A percentile compares a stretch with the other conserved stretches of the same genome.
Evolutionary conservation across 345 rosid species (phyloP).

Genomic region (Tarenaya hassleriana): DNA sequence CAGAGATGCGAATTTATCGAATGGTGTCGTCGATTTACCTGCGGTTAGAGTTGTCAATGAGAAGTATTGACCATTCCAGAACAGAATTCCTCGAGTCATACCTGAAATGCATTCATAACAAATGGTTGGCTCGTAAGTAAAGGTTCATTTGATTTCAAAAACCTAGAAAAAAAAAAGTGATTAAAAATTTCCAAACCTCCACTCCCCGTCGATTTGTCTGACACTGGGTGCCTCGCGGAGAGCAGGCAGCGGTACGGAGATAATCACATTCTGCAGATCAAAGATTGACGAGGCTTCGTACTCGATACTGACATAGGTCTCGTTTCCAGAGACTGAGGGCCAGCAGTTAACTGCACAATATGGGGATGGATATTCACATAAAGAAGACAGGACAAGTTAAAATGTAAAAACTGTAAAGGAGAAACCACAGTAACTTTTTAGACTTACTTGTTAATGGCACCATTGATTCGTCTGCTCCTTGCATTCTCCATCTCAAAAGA

Average conservation of each 20-base stretch:
- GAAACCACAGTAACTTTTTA: background rate
- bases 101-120: slow-evolving; percentile 34
- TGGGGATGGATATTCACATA: slow-evolving; percentile 9
- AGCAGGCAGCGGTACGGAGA: slow-evolving; percentile 95
- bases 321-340: slow-evolving; percentile 98
- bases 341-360: slow-evolving; percentile 89
- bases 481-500: slow-evolving; percentile 99
- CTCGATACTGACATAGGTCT: slow-evolving; percentile 92
- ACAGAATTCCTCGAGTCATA: slow-evolving; percentile 84
- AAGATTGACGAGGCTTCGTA: slow-evolving; percentile 91
- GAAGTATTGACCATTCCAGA: slow-evolving; percentile 89
- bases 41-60: slow-evolving; percentile 91
- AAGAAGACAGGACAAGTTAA: slow-evolving; percentile 9
- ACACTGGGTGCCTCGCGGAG: slow-evolving; percentile 82
- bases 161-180: background rate
- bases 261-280: slow-evolving; percentile 77
- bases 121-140: no score
- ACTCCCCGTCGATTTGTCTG: slow-evolving; percentile 88
- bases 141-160: slow-evolving; percentile 2
- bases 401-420: slow-evolving; percentile 11
- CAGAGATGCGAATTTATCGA: background rate
- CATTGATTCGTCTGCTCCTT: slow-evolving; percentile 88
- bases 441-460: slow-evolving; percentile 92
- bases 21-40: slow-evolving; percentile 62
- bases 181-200: slow-evolving; percentile 57